A percentile compares a stretch with the other conserved stretches of the same genome.
phyloP scores from a whole-genome alignment of 495 filamentous ascomycete species.

The Trichoderma gamsii region DNA sequence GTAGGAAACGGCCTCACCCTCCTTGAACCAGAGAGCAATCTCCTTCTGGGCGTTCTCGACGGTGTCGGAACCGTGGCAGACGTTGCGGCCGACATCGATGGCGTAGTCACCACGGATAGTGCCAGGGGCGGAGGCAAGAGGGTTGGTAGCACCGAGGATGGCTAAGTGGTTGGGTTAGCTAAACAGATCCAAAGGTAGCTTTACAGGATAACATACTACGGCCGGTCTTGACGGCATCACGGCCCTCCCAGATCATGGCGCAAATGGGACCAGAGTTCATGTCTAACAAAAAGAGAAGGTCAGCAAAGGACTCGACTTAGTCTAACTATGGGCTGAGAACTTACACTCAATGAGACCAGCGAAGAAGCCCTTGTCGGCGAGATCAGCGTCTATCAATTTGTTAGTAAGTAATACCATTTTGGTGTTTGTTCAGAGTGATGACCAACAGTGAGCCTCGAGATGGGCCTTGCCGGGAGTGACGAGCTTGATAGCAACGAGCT shows the following conservation, averaged over 20 bases:
- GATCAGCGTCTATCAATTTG: constrained; percentile 60
- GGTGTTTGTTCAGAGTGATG: constrained; percentile 15
- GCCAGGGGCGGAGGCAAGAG: constrained; percentile 82
- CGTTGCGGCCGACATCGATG: constrained; percentile 88
- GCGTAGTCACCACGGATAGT: constrained; percentile 79
- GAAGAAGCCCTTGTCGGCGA: constrained; percentile 94
- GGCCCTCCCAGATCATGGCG: constrained; percentile 99
- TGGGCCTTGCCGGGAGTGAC: constrained; percentile 77
- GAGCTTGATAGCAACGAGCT: constrained; percentile 97
- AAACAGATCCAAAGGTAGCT: not conserved
- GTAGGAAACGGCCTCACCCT: constrained; percentile 73
- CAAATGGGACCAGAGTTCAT: constrained; percentile 95
- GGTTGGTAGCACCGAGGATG: constrained; percentile 98
- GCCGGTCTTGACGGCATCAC: constrained; percentile 96
- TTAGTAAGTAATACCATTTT: constrained; percentile 28
- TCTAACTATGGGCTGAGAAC: constrained; percentile 12
- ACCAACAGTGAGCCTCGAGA: constrained; percentile 87
- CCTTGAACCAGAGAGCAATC: constrained; percentile 94
- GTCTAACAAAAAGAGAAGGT: constrained; percentile 49
- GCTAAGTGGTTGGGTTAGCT: constrained; percentile 38
- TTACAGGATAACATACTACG: constrained; percentile 54
- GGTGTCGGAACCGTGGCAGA: constrained; percentile 98
- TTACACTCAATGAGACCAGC: constrained; percentile 79
- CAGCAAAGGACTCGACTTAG: constrained; percentile 19
- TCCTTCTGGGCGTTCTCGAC: constrained; percentile 99